Evolutionary conservation across 306 rosid species (phyloP), one percentile per base, ranked within the genome.

Genomic region (Elaeagnus macrophylla): DNA sequence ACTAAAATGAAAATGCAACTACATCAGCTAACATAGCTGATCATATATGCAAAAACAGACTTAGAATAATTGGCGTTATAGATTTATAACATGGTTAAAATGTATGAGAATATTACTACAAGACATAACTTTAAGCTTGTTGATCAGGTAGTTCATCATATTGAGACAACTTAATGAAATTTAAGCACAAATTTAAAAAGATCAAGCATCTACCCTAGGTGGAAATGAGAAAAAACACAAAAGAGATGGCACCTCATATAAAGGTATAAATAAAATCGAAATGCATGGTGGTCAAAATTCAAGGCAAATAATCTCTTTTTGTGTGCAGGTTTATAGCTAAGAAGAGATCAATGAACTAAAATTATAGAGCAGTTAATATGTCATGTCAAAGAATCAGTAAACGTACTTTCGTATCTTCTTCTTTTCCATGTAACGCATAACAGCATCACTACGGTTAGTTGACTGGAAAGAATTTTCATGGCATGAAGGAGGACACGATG

Each of bases 381-480:
- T 45, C 51, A 9, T 45, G 39, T 36, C 13, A 53, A 65, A 10
- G 38, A 15, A 35, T 17, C 16, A 47, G 1, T 18, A 40, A 11
- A 52, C 40, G 13, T 74, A 93, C 99, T 79, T 84, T 46, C 95
- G 84, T 38, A 76, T 72, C 83, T 79, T 81, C 77, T 88, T 93
- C 90, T 93, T 93, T 75, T 93, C 99, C 82, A 72, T 93, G 53
- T 93, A 93, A 14, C 99, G 96, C 90, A 82, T 52, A 66, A 93
- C 96, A 60, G 99, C 99, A 50, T 81, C 73, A 62, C 56, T 82
- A 55, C 99, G 96, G 63, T 79, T 93, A 59, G 79, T 84, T 61
- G 88, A 84, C 51, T 84, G 95, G 59, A 75, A 36, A 66, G 84
- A 75, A 67, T 48, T 68, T 65, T 82, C 99, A n/a, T 84, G 76